phyloP scores from a whole-genome alignment of 2,329 filamentous ascomycete genomes.

The Fusarium sp. region DNA sequence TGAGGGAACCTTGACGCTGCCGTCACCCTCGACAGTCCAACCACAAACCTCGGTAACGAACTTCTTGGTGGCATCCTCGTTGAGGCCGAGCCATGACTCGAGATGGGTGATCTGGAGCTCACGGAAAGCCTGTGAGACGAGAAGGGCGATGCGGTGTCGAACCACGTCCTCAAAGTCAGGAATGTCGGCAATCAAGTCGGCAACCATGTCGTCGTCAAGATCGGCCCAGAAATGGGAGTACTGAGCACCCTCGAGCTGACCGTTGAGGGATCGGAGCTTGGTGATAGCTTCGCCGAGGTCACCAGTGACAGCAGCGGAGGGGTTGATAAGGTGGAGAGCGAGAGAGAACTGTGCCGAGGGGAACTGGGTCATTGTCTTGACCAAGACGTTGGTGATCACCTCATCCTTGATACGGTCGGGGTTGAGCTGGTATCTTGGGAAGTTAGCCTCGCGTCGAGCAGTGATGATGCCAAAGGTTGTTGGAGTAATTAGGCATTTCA shows the following conservation, averaged over 20 bases:
- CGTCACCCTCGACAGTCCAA: conserved; percentile 79
- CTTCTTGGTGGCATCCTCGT: conserved; percentile 74
- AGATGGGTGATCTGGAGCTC: conserved; percentile 75
- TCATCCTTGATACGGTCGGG: conserved; percentile 97
- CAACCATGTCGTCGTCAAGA: conserved; percentile 95
- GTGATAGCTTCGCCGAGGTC: conserved; percentile 90
- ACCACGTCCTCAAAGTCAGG: conserved; percentile 94
- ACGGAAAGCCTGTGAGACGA: conserved; percentile 83
- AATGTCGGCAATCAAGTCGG: conserved; percentile 94
- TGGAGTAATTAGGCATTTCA: conserved; percentile 59
- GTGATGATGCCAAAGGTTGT: not conserved
- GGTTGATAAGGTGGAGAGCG: conserved; percentile 90
- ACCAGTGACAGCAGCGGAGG: conserved; percentile 72
- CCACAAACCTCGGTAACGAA: conserved; percentile 87
- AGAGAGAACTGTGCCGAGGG: conserved; percentile 95
- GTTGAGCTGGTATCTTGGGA: conserved; percentile 95
- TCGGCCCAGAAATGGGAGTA: conserved; percentile 95
- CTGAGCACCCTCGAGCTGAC: conserved; percentile 87
- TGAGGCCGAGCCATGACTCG: conserved; percentile 80
- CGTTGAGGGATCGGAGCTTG: conserved; percentile 86
- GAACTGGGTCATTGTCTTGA: conserved; percentile 97
- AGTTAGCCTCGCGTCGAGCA: conserved; percentile 28
- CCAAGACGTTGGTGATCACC: conserved; percentile 97
- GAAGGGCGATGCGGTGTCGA: conserved; percentile 87
- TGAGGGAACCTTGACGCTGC: conserved; percentile 78